Evolutionary conservation across 192 early-diverging fungal genomes (phyloP).

Genomic region (Entomortierella parvispora): DNA sequence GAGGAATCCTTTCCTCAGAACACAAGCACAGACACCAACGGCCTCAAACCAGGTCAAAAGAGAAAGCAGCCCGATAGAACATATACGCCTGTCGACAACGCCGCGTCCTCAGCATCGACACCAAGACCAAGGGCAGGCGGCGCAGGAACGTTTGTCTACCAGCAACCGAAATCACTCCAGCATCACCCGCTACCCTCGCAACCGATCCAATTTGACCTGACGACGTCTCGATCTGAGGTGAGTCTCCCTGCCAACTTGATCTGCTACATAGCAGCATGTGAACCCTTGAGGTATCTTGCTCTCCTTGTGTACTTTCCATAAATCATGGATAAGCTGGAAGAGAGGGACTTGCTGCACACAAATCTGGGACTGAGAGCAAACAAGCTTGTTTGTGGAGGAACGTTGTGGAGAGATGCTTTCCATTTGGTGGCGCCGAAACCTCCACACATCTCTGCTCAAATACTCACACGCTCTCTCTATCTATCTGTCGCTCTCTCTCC

Average conservation of each 20-base stretch:
- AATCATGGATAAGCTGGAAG: too few relatives aligned
- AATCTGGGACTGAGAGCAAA: too few relatives aligned
- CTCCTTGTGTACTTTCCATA: too few relatives aligned
- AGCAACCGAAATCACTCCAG: constrained; percentile 34
- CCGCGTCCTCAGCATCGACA: background rate
- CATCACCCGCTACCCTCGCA: constrained; percentile 33
- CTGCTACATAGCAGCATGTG: constrained; percentile 10
- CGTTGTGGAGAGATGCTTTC: too few relatives aligned
- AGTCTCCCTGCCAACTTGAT: constrained; percentile 4
- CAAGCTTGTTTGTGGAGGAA: too few relatives aligned
- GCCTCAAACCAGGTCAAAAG: constrained; percentile 27
- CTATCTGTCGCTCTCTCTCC: too few relatives aligned
- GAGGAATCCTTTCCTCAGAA: constrained; percentile 37
- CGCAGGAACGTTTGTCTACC: constrained; percentile 18
- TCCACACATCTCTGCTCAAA: too few relatives aligned
- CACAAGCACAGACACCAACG: constrained; percentile 23
- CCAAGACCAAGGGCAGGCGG: constrained; percentile 3
- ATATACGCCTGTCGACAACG: background rate
- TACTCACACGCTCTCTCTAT: too few relatives aligned
- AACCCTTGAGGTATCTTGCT: too few relatives aligned
- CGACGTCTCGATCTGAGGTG: background rate
- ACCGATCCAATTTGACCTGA: constrained; percentile 14
- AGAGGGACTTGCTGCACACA: too few relatives aligned
- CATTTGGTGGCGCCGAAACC: too few relatives aligned
- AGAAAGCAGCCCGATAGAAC: constrained; percentile 22